Percentiles rank a stretch among this genome's conserved stretches.
These are phyloP conservation scores for Suillus discolor DNA, from an alignment of 768 basidiomycete genomes.

Conservation along the genomic window DNA sequence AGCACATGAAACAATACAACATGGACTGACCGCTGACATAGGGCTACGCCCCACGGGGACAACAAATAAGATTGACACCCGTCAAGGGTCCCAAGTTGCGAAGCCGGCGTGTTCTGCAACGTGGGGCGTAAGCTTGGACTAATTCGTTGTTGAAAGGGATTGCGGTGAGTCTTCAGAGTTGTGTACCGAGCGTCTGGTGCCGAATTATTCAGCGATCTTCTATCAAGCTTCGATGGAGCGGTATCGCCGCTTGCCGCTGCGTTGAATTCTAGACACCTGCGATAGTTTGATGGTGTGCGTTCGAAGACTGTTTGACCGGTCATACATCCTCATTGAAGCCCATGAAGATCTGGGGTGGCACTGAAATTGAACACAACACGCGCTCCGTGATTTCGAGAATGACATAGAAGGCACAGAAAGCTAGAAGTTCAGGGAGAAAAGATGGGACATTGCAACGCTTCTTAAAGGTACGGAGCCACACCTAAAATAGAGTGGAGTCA, in stretches of 20 bases:
- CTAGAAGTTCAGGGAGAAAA: background rate
- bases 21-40: background rate
- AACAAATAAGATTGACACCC: background rate
- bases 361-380: background rate
- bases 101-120: background rate
- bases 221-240: background rate
- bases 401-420: background rate
- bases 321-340: background rate
- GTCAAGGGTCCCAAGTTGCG: background rate
- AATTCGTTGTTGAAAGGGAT: background rate
- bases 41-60: constrained; percentile 1
- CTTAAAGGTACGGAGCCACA: background rate
- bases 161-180: background rate
- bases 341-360: background rate
- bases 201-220: background rate
- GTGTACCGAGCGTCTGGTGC: background rate
- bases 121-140: background rate
- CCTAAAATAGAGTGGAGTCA: background rate
- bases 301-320: background rate
- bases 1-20: background rate
- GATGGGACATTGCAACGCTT: background rate
- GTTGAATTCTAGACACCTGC: background rate
- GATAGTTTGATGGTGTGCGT: background rate
- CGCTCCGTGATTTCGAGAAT: background rate
- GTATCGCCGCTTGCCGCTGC: background rate